Evolutionary conservation across 495 filamentous ascomycete genomes (phyloP).

Genomic region (Thermothielavioides terrestris): DNA sequence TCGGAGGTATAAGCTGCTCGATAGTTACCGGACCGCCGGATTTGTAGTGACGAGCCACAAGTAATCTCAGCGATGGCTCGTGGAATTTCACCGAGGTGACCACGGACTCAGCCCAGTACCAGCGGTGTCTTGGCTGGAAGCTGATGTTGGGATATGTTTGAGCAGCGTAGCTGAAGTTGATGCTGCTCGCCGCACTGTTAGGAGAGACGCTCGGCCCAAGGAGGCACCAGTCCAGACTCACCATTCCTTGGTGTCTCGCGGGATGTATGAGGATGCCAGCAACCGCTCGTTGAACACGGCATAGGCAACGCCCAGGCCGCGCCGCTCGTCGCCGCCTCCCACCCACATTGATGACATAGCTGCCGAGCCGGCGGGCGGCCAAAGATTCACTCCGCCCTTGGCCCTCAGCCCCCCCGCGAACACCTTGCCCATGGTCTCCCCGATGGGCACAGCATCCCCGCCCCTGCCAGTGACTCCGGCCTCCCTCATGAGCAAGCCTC

Average conservation of each 20-base stretch:
- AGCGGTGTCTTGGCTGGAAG: slow-evolving; percentile 2
- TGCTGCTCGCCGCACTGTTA: slow-evolving; percentile 4
- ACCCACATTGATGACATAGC: slow-evolving; percentile 21
- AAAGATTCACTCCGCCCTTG: slow-evolving; percentile 12
- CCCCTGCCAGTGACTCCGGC: background rate
- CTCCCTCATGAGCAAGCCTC: slow-evolving; percentile 14
- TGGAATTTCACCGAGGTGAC: slow-evolving; percentile 26
- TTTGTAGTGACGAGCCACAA: slow-evolving; percentile 18
- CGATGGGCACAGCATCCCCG: background rate
- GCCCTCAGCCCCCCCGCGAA: slow-evolving; percentile 16
- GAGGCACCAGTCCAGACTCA: slow-evolving; percentile 1
- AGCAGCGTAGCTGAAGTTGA: slow-evolving; percentile 9
- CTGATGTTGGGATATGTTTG: background rate
- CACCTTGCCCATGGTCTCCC: background rate
- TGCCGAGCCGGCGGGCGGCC: background rate
- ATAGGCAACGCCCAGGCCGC: slow-evolving; percentile 8
- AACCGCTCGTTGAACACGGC: background rate
- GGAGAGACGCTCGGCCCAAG: background rate
- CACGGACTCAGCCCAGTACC: no score
- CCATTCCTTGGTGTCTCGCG: slow-evolving; percentile 19
- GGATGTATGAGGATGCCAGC: slow-evolving; percentile 16
- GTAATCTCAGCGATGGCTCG: slow-evolving; percentile 15
- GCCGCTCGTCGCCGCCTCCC: slow-evolving; percentile 9
- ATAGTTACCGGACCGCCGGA: slow-evolving; percentile 2
- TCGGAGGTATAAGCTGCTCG: slow-evolving; percentile 6